Conservation (phyloP, 495 filamentous ascomycete species). For the Annulohypoxylon bovei region DNA sequence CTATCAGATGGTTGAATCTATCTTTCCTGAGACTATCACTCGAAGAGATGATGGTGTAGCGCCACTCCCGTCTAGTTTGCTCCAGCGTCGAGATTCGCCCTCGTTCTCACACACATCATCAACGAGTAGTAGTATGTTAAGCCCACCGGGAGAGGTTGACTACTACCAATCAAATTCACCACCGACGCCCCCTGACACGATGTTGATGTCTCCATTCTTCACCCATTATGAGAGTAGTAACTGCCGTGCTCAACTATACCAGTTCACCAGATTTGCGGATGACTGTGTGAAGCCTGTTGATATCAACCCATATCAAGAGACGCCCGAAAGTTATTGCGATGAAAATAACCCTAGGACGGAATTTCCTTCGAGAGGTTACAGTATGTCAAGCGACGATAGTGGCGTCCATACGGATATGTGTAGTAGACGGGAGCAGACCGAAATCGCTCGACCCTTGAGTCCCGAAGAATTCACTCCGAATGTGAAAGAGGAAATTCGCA, state of each 20-base stretch:
- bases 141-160: conserved; percentile 52
- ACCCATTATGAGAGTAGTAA: conserved; percentile 38
- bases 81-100: conserved; percentile 43
- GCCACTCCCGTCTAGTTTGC: conserved; percentile 34
- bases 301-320: conserved; percentile 49
- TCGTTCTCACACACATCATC: conserved; percentile 53
- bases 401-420: conserved; percentile 22
- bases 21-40: conserved; percentile 22
- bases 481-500: conserved; percentile 49
- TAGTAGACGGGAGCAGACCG: conserved; percentile 14
- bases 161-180: conserved; percentile 49
- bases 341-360: conserved; percentile 29
- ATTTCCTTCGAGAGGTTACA: conserved; percentile 38
- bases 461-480: conserved; percentile 33
- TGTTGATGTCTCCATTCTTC: conserved; percentile 42
- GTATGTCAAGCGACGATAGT: conserved; percentile 43
- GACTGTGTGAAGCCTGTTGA: conserved; percentile 52
- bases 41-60: conserved; percentile 28
- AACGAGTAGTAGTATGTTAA: conserved; percentile 49
- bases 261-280: conserved; percentile 46
- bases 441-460: conserved; percentile 24
- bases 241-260: conserved; percentile 33
- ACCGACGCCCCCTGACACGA: conserved; percentile 48
- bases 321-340: conserved; percentile 45
- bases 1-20: conserved; percentile 30